Base-by-base conservation (phyloP, 768 basidiomycete genomes). In the Astraeus odoratus region DNA sequence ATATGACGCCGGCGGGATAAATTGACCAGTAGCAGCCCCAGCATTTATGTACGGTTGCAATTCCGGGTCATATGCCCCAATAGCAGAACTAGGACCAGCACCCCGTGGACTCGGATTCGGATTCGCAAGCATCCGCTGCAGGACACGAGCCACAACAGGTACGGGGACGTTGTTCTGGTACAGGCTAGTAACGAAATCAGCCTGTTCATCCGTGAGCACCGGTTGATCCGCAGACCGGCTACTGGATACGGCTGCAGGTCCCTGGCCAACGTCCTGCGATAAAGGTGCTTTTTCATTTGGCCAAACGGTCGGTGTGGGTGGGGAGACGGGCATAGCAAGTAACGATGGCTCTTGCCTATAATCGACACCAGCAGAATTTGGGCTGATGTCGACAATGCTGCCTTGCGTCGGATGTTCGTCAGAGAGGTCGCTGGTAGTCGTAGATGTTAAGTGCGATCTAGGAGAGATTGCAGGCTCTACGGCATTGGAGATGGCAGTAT, bases 131-230 rank as follows among this genome's bases (percentile, higher is more conserved):
- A 62, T 61, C 24, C 60, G 53, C 27, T 57, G 58, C 1, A 61
- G 45, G 19, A 62, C 53, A 1, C 58, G 50, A 13, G 59, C 57
- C 9, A 62, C 38, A 37, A 55, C 60, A 2, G 55, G 48, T 19
- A 46, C 60, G 3, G 59, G 57, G 9, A 61, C 51, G 36, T 62
- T 57, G 44, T 52, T 56, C 37, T 50, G 53, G 43, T 54, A 61
- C 34, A 61, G 23, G 39, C 51, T 43, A 2, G 56, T 53, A 3
- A 56, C 60, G 48, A 60, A 60, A 40, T 56, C 54, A 2, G 53
- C 59, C 35, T 61, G 57, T 16, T 49, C 41, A 41, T 60, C 49
- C 23, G 59, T 56, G 22, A 60, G 34, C 3, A 41, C 27, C 0
- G 27, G 22, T 24, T 45, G 46, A 3, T 10, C 12, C 13, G 16